A percentile compares a stretch with the other conserved stretches of the same genome.
phyloP scores from a whole-genome alignment of 1,139 yeast species.

The Geotrichum restrictum region DNA sequence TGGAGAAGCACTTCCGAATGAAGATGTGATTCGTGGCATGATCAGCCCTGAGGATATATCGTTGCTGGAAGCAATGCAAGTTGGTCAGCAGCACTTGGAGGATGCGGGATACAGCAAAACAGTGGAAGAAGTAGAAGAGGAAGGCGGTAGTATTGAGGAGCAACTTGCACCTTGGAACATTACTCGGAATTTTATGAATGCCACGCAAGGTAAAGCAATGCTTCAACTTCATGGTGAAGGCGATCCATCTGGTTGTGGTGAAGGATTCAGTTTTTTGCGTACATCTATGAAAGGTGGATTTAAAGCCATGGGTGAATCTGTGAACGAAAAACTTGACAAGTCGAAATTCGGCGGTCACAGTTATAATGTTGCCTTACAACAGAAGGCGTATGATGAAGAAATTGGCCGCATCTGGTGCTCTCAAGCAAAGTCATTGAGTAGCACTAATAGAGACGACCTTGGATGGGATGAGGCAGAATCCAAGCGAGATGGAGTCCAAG shows the following conservation, averaged over 20 bases:
- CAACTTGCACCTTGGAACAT: constrained; percentile 93
- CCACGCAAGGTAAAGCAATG: constrained; percentile 97
- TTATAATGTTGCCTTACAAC: constrained; percentile 81
- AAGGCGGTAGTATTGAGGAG: constrained; percentile 62
- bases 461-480: constrained; percentile 40
- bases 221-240: constrained; percentile 94
- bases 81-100: constrained; percentile 78
- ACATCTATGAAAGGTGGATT: constrained; percentile 96
- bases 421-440: constrained; percentile 64
- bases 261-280: constrained; percentile 82
- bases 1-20: constrained; percentile 66
- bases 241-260: constrained; percentile 89
- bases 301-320: constrained; percentile 54
- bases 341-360: constrained; percentile 60
- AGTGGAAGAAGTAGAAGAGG: constrained; percentile 46
- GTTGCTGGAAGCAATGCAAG: constrained; percentile 86
- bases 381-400: constrained; percentile 87
- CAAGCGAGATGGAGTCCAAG: constrained; percentile 24
- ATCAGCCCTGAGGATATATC: constrained; percentile 90
- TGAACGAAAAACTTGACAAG: constrained; percentile 42
- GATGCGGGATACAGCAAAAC: constrained; percentile 59
- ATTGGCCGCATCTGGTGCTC: constrained; percentile 86
- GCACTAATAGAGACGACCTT: constrained; percentile 34
- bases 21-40: constrained; percentile 77
- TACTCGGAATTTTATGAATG: constrained; percentile 82